Evolutionary conservation across 208 protist genomes (phyloP).

Genomic region (Trypanosoma boissoni): DNA sequence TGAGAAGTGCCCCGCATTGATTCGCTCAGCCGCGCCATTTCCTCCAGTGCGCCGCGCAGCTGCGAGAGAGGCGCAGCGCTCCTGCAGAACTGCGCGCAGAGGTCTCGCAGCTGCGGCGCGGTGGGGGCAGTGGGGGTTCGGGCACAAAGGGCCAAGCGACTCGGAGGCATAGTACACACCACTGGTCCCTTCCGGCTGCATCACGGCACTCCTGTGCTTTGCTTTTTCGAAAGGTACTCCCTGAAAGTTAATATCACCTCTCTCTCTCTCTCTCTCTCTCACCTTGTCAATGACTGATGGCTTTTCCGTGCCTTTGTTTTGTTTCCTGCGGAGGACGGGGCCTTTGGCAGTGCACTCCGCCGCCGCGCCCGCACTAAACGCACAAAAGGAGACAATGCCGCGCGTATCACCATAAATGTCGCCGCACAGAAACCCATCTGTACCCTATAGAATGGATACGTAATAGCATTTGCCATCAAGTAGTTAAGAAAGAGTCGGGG

Average conservation of each 20-base stretch:
- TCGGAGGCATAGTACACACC: no score
- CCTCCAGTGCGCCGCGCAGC: no score
- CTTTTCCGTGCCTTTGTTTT: not conserved
- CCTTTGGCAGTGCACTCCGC: conserved; percentile 24
- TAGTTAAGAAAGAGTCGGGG: conserved; percentile 70
- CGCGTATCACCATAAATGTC: conserved; percentile 30
- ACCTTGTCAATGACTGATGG: conserved; percentile 6
- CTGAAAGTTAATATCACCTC: not conserved
- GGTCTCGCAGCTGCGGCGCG: no score
- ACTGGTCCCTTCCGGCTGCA: no score
- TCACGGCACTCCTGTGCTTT: no score
- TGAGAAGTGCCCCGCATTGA: no score
- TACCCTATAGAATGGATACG: conserved; percentile 44
- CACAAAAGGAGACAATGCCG: not conserved
- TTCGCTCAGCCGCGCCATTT: no score
- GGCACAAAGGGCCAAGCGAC: no score
- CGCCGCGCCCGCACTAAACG: not conserved
- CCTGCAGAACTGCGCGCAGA: no score
- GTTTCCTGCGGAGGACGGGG: conserved; percentile 15
- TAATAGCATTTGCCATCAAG: conserved; percentile 49
- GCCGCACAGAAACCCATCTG: conserved; percentile 48
- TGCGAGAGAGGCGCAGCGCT: no score
- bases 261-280: not conserved
- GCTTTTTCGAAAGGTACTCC: no score
- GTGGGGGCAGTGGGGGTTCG: no score